phyloP scores from a whole-genome alignment of 2,329 filamentous ascomycete species.

The Colletotrichum eremochloae region DNA sequence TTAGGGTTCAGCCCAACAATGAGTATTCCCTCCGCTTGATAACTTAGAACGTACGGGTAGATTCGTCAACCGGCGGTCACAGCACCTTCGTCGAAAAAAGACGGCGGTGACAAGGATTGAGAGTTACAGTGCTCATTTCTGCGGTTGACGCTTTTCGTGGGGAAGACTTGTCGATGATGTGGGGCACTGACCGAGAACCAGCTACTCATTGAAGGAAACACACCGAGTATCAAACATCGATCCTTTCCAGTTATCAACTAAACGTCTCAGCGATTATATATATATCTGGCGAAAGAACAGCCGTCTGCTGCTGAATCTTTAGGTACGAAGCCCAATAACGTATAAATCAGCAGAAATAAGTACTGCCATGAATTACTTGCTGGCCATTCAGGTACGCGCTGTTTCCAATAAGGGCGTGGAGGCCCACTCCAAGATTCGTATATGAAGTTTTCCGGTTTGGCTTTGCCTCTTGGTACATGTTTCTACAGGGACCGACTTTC shows the following conservation, averaged over 20 bases:
- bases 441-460: not conserved
- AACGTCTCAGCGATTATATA: not conserved
- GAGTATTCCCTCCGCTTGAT: not conserved
- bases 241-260: not conserved
- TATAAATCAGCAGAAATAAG: not conserved
- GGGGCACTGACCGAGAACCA: conserved; percentile 26
- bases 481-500: not conserved
- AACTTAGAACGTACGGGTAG: not conserved
- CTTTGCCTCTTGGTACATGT: not conserved
- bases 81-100: not conserved
- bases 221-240: not conserved
- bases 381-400: not conserved
- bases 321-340: not conserved
- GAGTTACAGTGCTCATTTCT: conserved; percentile 2
- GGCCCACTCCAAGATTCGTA: not conserved
- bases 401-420: not conserved
- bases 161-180: conserved; percentile 37
- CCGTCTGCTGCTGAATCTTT: not conserved
- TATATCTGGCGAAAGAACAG: accelerated
- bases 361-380: not conserved
- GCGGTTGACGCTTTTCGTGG: conserved; percentile 35
- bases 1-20: not conserved
- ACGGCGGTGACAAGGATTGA: not conserved
- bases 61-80: not conserved
- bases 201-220: not conserved